A percentile compares a stretch with the other conserved stretches of the same genome.
These are phyloP conservation scores for Ganoderma boninense DNA, from an alignment of 1,284 basidiomycete species.

Conservation along the genomic window DNA sequence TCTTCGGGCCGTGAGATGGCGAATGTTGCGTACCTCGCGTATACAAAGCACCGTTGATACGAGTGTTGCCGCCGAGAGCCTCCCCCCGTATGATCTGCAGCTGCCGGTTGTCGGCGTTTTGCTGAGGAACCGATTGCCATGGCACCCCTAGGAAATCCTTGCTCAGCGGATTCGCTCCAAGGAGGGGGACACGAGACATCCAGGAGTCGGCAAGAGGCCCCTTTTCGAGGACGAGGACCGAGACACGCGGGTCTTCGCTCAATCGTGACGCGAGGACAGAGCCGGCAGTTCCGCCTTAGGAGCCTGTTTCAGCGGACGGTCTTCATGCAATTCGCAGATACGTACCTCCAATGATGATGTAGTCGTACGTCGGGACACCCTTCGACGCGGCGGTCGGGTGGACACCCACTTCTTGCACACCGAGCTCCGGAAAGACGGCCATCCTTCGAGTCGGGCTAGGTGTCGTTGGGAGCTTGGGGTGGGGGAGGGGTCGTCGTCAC, in stretches of 20 bases:
- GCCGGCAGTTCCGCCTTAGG: conserved; percentile 44
- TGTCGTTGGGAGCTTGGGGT: too few species aligned
- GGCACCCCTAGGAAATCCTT: conserved; percentile 30
- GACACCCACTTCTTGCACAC: too few species aligned
- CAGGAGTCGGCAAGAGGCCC: conserved; percentile 45
- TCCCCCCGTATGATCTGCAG: conserved; percentile 47
- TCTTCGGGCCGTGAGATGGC: too few species aligned
- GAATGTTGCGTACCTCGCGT: conserved; percentile 37
- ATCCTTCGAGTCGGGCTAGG: too few species aligned
- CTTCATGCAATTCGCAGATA: too few species aligned
- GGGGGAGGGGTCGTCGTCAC: too few species aligned
- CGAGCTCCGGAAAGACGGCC: too few species aligned
- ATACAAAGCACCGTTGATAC: conserved; percentile 53
- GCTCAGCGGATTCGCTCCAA: conserved; percentile 39
- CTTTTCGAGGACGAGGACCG: conserved; percentile 45
- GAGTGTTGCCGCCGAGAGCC: conserved; percentile 51
- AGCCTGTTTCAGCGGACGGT: too few species aligned
- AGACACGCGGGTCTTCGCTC: conserved; percentile 35
- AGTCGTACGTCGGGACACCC: too few species aligned
- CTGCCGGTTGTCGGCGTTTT: conserved; percentile 32
- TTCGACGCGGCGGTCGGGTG: too few species aligned
- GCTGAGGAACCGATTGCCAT: conserved; percentile 36
- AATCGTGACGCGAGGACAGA: conserved; percentile 47
- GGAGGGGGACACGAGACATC: conserved; percentile 45
- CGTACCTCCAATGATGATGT: too few species aligned